Evolutionary conservation across 2,329 filamentous ascomycete species (phyloP), one percentile per base, ranked within the genome.

Genomic region (Spiromastix sp.): DNA sequence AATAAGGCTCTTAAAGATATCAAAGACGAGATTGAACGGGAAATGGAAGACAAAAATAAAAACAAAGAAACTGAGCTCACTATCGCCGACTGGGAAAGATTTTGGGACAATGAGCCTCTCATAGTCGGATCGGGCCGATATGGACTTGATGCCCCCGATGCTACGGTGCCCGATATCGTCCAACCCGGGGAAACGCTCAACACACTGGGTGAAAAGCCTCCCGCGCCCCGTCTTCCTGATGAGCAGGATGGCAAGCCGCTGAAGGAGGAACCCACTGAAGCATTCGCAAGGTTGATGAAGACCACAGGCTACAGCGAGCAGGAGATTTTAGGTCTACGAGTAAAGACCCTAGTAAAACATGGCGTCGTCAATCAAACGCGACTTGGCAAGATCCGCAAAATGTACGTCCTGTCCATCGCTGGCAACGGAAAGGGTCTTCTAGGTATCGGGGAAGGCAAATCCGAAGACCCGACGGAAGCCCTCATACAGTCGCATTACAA

Each of bases 291-390:
- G 25, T 56, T 79, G 28, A 64, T 71, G 45, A 65, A 72, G 48
- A 66, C 71, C 43, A 75, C 77, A 2, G 74, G 75, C 18, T 67
- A 73, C 52, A 56, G 53, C 12, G 54, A 59, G 38, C 43, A 59
- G 1, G 52, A 71, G 40, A 63, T 81, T 34, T 49, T 51, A 16
- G 50, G 47, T 2, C 60, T 93, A 40, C 68, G 73, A 39, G 64
- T 74, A 44, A 94, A 93, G 70, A 68, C 72, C 31, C 64, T 98
- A 30, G 81, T 93, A 30, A 54, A 55, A 4, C 83, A 89, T 52
- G 61, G 63, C 26, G 91, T 98, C 40, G 69, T 75, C 45, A 96
- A 98, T 64, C 89, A 96, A 71, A 96, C 91, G 15, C 83, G 89
- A 67, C 77, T 98, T 62, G 91, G 91, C 56, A 98, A 96, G 71